phyloP scores from a whole-genome alignment of 176 grass and related monocot species.

The Eremochloa ophiuroides region DNA sequence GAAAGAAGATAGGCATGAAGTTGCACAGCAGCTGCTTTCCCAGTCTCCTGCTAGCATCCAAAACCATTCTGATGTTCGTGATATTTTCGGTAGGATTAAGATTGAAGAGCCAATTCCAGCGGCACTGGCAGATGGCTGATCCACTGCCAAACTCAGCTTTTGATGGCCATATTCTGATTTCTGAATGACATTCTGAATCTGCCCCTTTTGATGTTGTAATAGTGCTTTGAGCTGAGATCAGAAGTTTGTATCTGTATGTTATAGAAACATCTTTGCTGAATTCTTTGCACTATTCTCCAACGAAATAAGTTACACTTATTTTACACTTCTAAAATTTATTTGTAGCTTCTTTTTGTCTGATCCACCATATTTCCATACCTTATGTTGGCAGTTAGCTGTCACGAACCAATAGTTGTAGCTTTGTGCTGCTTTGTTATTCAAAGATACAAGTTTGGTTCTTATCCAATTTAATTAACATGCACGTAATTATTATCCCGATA shows the following conservation, averaged over 20 bases:
- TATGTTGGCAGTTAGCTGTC: not conserved
- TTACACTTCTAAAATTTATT: too few relatives aligned
- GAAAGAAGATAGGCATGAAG: conserved; percentile 53
- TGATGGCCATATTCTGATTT: conserved; percentile 12
- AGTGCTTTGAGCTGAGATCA: conserved; percentile 3
- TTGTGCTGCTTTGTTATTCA: not conserved
- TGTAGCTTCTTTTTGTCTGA: not conserved
- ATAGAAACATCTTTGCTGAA: conserved; percentile 29
- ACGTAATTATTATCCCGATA: not conserved
- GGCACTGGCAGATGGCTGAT: conserved; percentile 29
- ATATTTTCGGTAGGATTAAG: conserved; percentile 65
- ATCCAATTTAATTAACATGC: not conserved
- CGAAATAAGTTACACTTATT: conserved; percentile 21
- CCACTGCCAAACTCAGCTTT: not conserved
- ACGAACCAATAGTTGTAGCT: not conserved
- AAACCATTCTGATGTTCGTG: conserved; percentile 63
- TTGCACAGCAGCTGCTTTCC: conserved; percentile 63
- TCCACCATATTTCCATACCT: conserved; percentile 5
- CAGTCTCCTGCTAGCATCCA: conserved; percentile 59
- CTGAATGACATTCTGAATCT: conserved; percentile 27
- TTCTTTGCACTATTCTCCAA: not conserved
- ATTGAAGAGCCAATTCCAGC: conserved; percentile 23
- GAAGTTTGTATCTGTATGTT: conserved; percentile 23
- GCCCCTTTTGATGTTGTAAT: conserved; percentile 25
- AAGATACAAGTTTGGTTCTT: not conserved